Percentiles rank a stretch among this genome's conserved stretches.
phyloP scores from a whole-genome alignment of 768 basidiomycete genomes.

The Naganishia kalamii region DNA sequence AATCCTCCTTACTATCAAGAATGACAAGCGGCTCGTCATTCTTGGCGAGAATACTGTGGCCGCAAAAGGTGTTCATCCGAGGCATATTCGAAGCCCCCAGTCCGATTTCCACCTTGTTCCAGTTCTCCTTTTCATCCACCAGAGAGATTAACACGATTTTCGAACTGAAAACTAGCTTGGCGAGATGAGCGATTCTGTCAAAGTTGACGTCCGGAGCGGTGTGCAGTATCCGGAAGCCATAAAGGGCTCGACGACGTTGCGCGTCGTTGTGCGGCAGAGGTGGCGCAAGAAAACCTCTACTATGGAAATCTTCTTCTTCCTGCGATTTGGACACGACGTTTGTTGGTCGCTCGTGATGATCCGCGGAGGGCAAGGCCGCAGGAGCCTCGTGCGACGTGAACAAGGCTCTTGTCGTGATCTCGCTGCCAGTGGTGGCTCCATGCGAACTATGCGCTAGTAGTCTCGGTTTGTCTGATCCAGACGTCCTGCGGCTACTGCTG shows the following conservation, averaged over 20 bases:
- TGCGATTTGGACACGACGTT: background rate
- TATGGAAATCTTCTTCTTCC: slow-evolving; percentile 32
- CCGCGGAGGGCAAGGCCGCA: background rate
- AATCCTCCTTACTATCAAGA: slow-evolving; percentile 70
- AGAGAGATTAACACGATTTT: slow-evolving; percentile 76
- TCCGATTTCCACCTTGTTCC: slow-evolving; percentile 79
- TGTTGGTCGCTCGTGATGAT: slow-evolving; percentile 14
- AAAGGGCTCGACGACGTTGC: slow-evolving; percentile 72
- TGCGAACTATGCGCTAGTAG: slow-evolving; percentile 23
- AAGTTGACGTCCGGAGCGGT: slow-evolving; percentile 82
- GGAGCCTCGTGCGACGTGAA: slow-evolving; percentile 19
- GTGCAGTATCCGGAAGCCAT: slow-evolving; percentile 86
- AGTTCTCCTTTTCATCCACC: slow-evolving; percentile 77
- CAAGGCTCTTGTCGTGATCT: slow-evolving; percentile 1
- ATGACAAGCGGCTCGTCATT: slow-evolving; percentile 78
- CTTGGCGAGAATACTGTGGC: slow-evolving; percentile 71
- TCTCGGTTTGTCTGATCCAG: slow-evolving; percentile 21
- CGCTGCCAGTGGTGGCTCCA: slow-evolving; percentile 8
- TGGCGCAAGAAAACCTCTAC: slow-evolving; percentile 55
- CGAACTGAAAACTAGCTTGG: slow-evolving; percentile 85
- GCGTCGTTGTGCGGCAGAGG: slow-evolving; percentile 79
- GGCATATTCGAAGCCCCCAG: slow-evolving; percentile 51
- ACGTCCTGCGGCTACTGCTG: background rate
- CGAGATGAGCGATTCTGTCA: slow-evolving; percentile 85
- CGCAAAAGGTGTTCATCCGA: slow-evolving; percentile 68